A percentile compares a stretch with the other conserved stretches of the same genome.
Conservation (phyloP, 768 basidiomycete species). For the Lactarius evosmus region DNA sequence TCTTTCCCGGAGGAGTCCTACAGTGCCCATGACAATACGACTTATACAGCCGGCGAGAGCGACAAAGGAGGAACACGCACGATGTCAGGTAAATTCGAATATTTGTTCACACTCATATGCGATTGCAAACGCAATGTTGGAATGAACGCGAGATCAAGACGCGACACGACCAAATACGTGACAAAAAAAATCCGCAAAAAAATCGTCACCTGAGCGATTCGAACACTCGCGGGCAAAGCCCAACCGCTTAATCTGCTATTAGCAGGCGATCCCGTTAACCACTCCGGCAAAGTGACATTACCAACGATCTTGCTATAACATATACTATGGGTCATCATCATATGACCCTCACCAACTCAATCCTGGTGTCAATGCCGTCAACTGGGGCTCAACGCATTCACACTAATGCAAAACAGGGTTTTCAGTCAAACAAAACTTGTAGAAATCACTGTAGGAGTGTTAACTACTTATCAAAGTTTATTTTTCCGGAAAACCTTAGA, state of each 20-base stretch:
- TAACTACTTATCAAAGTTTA: too few species aligned
- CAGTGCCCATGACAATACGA: background rate
- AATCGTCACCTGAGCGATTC: slow-evolving; percentile 36
- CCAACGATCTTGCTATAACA: rapidly evolving
- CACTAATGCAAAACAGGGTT: too few species aligned
- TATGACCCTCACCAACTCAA: too few species aligned
- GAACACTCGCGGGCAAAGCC: slow-evolving; percentile 36
- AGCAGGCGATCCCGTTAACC: slow-evolving; percentile 67
- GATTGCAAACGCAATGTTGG: background rate
- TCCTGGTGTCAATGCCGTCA: too few species aligned
- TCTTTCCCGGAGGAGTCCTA: slow-evolving; percentile 84
- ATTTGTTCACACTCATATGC: slow-evolving; percentile 52
- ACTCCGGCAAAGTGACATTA: slow-evolving; percentile 86
- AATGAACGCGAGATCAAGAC: background rate
- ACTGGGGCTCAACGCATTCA: too few species aligned
- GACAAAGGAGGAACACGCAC: slow-evolving; percentile 47
- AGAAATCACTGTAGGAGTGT: too few species aligned
- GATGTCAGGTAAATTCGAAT: slow-evolving; percentile 88
- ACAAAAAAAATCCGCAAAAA: slow-evolving; percentile 12
- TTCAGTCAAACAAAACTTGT: too few species aligned
- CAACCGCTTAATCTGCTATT: slow-evolving; percentile 34
- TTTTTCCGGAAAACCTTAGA: too few species aligned
- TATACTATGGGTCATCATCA: background rate
- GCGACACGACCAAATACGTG: background rate
- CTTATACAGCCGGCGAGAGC: background rate